Percentiles rank a stretch among this genome's conserved stretches.
Conservation (phyloP, 768 basidiomycete species). For the Phlebiopsis gigantea region DNA sequence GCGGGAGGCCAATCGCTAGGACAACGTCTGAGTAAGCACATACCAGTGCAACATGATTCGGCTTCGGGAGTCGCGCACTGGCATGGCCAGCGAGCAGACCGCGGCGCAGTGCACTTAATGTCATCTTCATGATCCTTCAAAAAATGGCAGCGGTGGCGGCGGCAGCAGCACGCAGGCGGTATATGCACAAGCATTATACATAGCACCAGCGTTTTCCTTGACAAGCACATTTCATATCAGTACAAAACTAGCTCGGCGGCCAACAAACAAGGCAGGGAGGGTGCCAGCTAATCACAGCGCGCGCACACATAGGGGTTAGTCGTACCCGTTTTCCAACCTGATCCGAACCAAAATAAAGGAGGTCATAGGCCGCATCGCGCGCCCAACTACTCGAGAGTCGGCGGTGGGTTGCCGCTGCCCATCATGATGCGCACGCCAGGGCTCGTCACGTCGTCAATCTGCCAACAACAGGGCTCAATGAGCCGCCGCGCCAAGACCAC, state of each 20-base stretch:
- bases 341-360: not conserved
- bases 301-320: not conserved
- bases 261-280: not conserved
- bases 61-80: too few relatives aligned
- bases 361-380: not conserved
- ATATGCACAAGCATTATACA: not conserved
- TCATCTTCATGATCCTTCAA: too few relatives aligned
- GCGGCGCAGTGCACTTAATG: too few relatives aligned
- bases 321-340: too few relatives aligned
- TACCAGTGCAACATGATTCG: too few relatives aligned
- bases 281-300: not conserved
- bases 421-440: conserved; percentile 21
- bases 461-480: not conserved
- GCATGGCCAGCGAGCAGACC: too few relatives aligned
- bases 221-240: not conserved
- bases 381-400: conserved; percentile 9
- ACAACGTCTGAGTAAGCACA: too few relatives aligned
- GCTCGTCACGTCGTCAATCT: conserved; percentile 20
- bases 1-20: too few relatives aligned
- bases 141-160: not conserved
- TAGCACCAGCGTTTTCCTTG: not conserved
- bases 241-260: not conserved
- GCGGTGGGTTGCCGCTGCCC: conserved; percentile 16
- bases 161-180: not conserved
- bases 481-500: not conserved